Evolutionary conservation across 1,139 yeast species (phyloP), one percentile per base, ranked within the genome.

Genomic region (Debaryomyces udenii): DNA sequence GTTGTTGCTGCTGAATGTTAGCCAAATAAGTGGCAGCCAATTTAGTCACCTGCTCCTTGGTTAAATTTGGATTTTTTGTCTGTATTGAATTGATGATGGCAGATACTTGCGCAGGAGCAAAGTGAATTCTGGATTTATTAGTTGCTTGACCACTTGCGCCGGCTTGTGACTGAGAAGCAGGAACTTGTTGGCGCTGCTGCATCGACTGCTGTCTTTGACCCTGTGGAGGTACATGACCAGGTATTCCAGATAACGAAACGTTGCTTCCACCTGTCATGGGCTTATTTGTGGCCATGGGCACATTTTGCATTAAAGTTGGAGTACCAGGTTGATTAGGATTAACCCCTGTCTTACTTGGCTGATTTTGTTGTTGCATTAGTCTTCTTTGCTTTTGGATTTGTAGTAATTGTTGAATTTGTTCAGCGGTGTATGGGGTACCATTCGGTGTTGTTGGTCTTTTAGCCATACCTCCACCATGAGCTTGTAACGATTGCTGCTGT

Each of bases 21-120:
- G 86, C 86, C 44, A 85, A 65, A 53, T 83, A 84, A 24, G 83
- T 79, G 6, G 86, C 87, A 0, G 91, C 91, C 46, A 83, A 66
- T 50, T 81, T 80, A 0, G 88, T 81, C 2, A 84, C 90, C 51
- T 85, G 89, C 43, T 82, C 87, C 46, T 83, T 81, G 2, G 84
- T 70, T 55, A 83, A 66, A 22, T 74, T 76, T 1, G 94, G 94
- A 54, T 86, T 79, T 54, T 83, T 85, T 14, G 76, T 70, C 51
- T 83, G 86, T 41, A 85, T 82, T 40, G 85, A 83, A 47, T 77
- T 80, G 44, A 86, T 80, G 38, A 86, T 74, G 2, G 86, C 85
- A 6, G 87, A 76, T 3, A 85, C 84, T 53, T 84, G 91, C 1
- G 83, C 80, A 15, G 82, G 74, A 1, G 83, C 76, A 58, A 78